Base-by-base conservation (phyloP, 2,329 filamentous ascomycete species). In the Sarocladiaceae sp. region DNA sequence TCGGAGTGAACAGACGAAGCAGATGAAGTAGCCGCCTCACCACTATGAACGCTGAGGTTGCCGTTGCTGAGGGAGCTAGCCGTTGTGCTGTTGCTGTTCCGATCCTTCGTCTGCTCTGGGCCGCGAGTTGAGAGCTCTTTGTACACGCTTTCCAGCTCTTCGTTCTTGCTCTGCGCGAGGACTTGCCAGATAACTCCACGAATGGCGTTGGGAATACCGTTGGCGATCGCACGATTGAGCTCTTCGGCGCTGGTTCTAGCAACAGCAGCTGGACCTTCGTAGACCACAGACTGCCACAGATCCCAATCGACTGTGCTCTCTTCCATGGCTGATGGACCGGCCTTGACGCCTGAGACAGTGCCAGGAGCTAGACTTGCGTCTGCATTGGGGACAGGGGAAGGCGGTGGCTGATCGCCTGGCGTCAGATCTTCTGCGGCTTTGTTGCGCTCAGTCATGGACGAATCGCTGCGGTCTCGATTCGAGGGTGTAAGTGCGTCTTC, bases 131-230 rank as follows among this genome's bases (percentile, higher is more conserved):
- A 80, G 10, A 99, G 78, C 55, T 95, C 91, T 57, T 80, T 82
- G 71, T 97, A 99, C n/a, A 91, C 81, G 15, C 77, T 72, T 69
- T 99, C 94, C 17, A 99, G 74, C 40, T 95, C 90, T 55, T 93
- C 87, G 60, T 90, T 96, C 69, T 96, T 96, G 72, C 92, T 97
- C 64, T 96, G 90, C 3, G 94, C 91, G 56, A 99, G 74, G 7
- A 97, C 93, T 70, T 99, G 94, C 94, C 94, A 99, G 49, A 99
- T 92, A 2, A 99, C 94, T n/a, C 94, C 95, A 54, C 94, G 86
- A 56, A 99, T 96, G 3, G 92, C 93, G 59, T 87, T 91, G 1
- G 94, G 94, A 53, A 99, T 99, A 28, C 94, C 94, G 35, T 87
- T 88, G 48, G 93, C 89, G 60, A 99, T 97, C 20, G 94, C 92